Evolutionary conservation across 345 rosid species (phyloP).

Genomic region (Odontarrhena argentea): DNA sequence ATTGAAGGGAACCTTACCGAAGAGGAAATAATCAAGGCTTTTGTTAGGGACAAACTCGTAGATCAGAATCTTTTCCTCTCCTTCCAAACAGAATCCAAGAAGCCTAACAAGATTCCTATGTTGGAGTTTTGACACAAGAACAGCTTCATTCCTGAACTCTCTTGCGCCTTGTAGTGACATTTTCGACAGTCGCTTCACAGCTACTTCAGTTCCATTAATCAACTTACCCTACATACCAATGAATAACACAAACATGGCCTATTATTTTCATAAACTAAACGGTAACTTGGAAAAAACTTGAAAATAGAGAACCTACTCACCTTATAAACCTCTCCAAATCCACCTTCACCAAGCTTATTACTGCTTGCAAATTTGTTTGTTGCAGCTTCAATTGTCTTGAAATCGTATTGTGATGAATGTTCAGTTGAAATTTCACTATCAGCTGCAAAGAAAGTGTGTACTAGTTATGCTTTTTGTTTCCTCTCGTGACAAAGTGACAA

Average conservation of each 20-base stretch:
- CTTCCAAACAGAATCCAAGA: constrained; percentile 52
- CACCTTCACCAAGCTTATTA: constrained; percentile 68
- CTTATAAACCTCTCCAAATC: constrained; percentile 72
- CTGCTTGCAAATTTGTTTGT: constrained; percentile 50
- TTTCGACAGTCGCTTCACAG: constrained; percentile 52
- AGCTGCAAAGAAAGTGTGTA: constrained; percentile 37
- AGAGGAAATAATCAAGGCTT: constrained; percentile 47
- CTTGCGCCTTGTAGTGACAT: constrained; percentile 52
- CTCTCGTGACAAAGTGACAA: background rate
- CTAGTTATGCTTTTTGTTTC: constrained; percentile 3
- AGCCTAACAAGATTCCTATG: constrained; percentile 60
- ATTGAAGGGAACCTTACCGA: constrained; percentile 25
- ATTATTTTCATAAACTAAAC: background rate
- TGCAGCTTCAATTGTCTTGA: constrained; percentile 47
- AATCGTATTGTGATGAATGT: constrained; percentile 48
- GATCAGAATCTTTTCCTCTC: constrained; percentile 50
- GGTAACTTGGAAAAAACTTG: background rate
- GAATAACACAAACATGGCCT: background rate
- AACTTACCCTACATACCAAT: constrained; percentile 37
- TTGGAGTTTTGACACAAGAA: constrained; percentile 55
- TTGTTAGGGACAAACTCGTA: constrained; percentile 54
- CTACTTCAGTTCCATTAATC: constrained; percentile 46
- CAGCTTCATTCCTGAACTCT: constrained; percentile 58
- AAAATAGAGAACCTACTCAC: constrained; percentile 32
- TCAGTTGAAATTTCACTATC: constrained; percentile 35